These are phyloP conservation scores for Laguncularia racemosa DNA, from an alignment of 345 rosid species.

Conservation along the genomic window DNA sequence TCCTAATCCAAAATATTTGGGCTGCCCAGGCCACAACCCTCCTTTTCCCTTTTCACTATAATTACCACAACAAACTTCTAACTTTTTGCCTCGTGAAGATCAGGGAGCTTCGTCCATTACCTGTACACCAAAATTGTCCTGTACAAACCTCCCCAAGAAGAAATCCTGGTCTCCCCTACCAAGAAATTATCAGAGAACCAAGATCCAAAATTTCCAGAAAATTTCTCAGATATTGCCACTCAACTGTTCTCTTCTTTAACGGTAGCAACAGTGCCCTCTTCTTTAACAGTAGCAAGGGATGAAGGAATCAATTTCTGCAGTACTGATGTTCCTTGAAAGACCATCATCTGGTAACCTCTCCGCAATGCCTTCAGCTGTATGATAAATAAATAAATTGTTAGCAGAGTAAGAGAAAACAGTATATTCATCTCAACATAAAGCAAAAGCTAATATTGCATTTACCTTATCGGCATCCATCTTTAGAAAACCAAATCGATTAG, in stretches of 20 bases:
- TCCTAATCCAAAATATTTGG: no score
- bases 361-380: constrained; percentile 40
- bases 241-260: constrained; percentile 12
- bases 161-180: constrained; percentile 9
- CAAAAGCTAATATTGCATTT: background rate
- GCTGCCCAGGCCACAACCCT: no score
- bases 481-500: constrained; percentile 66
- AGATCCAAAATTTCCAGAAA: background rate
- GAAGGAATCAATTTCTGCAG: constrained; percentile 56
- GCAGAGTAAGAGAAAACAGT: no score
- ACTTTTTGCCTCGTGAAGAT: no score
- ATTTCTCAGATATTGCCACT: constrained; percentile 10
- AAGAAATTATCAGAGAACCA: background rate
- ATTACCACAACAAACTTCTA: background rate
- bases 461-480: constrained; percentile 64
- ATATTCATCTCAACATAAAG: background rate
- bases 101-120: background rate
- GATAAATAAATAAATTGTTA: background rate
- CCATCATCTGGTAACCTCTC: constrained; percentile 60
- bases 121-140: constrained; percentile 17
- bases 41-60: no score
- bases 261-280: background rate
- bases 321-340: constrained; percentile 80
- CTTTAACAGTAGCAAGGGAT: background rate
- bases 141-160: constrained; percentile 1